phyloP scores from a whole-genome alignment of 345 rosid genomes.

The Acer saccharum region DNA sequence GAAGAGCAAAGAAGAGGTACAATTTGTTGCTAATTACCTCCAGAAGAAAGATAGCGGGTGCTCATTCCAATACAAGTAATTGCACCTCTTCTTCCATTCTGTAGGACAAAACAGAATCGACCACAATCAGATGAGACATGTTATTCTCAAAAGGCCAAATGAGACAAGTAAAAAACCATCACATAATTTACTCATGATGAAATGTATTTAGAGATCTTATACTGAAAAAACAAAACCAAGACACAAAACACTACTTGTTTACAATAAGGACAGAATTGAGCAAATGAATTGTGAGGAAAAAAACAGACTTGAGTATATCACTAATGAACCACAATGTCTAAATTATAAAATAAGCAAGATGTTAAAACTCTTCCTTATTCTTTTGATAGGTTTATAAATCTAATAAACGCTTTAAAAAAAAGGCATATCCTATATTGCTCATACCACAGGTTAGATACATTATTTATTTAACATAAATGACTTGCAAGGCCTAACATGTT shows the following conservation, averaged over 20 bases:
- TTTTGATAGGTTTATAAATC: neutral
- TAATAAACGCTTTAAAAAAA: neutral
- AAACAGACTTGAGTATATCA: neutral
- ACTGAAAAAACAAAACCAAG: neutral
- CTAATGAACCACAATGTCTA: neutral
- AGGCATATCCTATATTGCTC: neutral
- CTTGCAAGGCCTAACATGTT: neutral
- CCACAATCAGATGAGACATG: neutral
- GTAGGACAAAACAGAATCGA: constrained; percentile 11
- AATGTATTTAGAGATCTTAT: neutral
- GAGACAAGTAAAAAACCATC: neutral
- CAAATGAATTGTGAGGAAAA: neutral
- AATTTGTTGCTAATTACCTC: constrained; percentile 34
- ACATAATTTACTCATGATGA: neutral
- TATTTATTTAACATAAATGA: neutral
- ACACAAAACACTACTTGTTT: neutral
- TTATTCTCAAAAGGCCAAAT: neutral
- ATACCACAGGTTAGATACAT: neutral
- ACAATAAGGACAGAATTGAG: neutral
- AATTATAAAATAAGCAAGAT: neutral
- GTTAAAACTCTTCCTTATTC: neutral
- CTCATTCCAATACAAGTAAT: constrained; percentile 31
- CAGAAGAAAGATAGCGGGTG: constrained; percentile 39
- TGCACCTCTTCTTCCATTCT: constrained; percentile 32
- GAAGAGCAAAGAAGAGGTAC: neutral